Conservation (phyloP, 1,139 yeast species). For the Spathaspora sp. region DNA sequence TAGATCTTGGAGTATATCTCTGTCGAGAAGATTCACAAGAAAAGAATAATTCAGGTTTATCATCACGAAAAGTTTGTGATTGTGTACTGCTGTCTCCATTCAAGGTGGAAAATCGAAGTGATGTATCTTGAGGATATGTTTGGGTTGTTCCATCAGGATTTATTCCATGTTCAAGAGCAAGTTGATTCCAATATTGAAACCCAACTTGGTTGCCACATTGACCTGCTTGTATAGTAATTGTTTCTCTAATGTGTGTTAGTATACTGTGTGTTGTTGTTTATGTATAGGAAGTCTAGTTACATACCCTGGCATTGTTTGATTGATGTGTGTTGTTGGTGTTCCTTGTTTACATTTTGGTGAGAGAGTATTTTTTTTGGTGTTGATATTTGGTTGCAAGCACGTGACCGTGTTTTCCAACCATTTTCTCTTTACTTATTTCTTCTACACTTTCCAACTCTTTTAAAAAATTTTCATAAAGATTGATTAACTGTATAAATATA, state of each 20-base stretch:
- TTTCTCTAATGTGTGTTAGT: constrained; percentile 40
- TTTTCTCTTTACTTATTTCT: no score
- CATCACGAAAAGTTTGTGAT: constrained; percentile 42
- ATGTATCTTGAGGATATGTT: constrained; percentile 22
- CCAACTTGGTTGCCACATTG: constrained; percentile 99
- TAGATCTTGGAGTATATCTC: constrained; percentile 83
- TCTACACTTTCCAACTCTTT: no score
- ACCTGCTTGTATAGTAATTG: constrained; percentile 53
- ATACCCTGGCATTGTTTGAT: constrained; percentile 29
- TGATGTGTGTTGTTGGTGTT: neutral
- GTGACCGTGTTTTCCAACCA: neutral
- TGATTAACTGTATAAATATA: neutral
- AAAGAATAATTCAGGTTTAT: constrained; percentile 83
- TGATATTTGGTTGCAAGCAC: neutral
- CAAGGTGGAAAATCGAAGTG: constrained; percentile 11
- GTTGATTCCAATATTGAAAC: constrained; percentile 87
- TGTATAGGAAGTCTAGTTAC: constrained; percentile 12
- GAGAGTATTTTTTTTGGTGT: neutral
- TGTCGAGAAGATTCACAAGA: constrained; percentile 62
- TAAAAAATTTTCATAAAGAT: no score
- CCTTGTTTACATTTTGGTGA: neutral
- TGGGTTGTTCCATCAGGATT: constrained; percentile 63
- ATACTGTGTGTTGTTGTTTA: no score
- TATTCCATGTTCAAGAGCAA: constrained; percentile 87
- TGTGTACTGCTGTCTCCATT: constrained; percentile 6